Base-by-base conservation (phyloP, 371 early-diverging fungal species). In the Neoconidiobolus thromboides region DNA sequence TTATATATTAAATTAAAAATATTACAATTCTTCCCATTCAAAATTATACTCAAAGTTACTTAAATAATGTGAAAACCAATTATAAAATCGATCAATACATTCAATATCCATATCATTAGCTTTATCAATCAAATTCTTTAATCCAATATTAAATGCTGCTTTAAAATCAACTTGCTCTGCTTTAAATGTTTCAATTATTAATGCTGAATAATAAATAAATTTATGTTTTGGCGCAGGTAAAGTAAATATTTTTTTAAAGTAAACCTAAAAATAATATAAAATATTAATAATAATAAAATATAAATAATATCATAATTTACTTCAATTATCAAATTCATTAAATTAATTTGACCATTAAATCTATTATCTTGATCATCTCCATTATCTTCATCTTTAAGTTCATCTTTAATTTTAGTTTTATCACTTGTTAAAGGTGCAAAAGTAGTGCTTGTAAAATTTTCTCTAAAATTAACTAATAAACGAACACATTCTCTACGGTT, bases 31-130 rank as follows among this genome's bases (percentile, higher is more conserved):
- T 37, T 66, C 67, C 93, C 93, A 95, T 65, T 86, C 82, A 92
- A 92, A 95, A 52, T 77, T 77, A 69, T 81, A 91, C 2, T 80
- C 86, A 77, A 92, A 90, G 72, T 95, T 93, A 69, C 90, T 89
- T 64, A 95, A 69, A 67, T 92, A 91, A 55, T 85, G 83, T 1
- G 87, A 79, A 73, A 95, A 86, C 89, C 88, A 91, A 60, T 79
- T 80, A 62, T 80, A 78, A 48, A 92, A 75, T 42, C 93, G 77
- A 65, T 79, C 68, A 37, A 89, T 71, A 63, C 86, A 85, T 69
- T 89, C 92, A n/a, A 82, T 78, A 68, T 95, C 95, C 79, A 87
- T 79, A 10, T 74, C 74, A 43, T 75, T 74, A 55, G 87, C 63
- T 12, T 82, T 71, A 15, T 76, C 73, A 64, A 77, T 87, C 26